phyloP scores from a whole-genome alignment of 176 grass and related monocot species.

The Musa itinerans region DNA sequence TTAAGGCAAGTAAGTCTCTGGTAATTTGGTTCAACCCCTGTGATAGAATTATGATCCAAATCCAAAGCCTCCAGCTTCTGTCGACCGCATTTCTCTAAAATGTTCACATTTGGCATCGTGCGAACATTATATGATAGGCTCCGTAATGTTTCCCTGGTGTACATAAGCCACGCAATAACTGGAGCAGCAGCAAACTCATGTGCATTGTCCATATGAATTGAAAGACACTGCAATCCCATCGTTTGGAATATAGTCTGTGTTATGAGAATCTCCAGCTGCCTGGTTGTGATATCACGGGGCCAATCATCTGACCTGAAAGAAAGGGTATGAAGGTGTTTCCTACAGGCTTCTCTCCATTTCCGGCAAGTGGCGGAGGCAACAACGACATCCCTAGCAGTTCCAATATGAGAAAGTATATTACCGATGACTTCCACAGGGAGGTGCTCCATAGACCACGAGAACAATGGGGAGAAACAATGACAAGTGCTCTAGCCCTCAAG shows the following conservation, averaged over 20 bases:
- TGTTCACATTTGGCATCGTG: slow-evolving; percentile 70
- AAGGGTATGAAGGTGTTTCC: slow-evolving; percentile 63
- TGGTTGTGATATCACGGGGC: slow-evolving; percentile 59
- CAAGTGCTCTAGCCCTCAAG: slow-evolving; percentile 2
- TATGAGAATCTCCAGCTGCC: slow-evolving; percentile 80
- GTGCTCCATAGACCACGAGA: slow-evolving; percentile 48
- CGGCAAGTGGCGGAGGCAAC: slow-evolving; percentile 66
- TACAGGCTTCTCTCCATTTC: slow-evolving; percentile 74
- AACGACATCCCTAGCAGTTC: slow-evolving; percentile 60
- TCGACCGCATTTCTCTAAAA: slow-evolving; percentile 73
- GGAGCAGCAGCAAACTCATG: slow-evolving; percentile 91
- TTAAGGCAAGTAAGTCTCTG: slow-evolving; percentile 93
- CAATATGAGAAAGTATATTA: slow-evolving; percentile 78
- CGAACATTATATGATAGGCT: slow-evolving; percentile 81
- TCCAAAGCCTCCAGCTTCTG: slow-evolving; percentile 79
- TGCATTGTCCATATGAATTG: slow-evolving; percentile 61
- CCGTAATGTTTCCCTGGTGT: slow-evolving; percentile 69
- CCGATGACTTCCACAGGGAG: slow-evolving; percentile 91
- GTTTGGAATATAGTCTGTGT: slow-evolving; percentile 94
- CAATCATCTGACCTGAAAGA: slow-evolving; percentile 76
- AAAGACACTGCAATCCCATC: slow-evolving; percentile 65
- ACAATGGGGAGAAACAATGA: not conserved
- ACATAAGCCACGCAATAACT: slow-evolving; percentile 95
- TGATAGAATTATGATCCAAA: slow-evolving; percentile 85
- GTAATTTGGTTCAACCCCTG: slow-evolving; percentile 84